Evolutionary conservation across 768 basidiomycete species (phyloP).

Genomic region (Neoboletus brunneissimus): DNA sequence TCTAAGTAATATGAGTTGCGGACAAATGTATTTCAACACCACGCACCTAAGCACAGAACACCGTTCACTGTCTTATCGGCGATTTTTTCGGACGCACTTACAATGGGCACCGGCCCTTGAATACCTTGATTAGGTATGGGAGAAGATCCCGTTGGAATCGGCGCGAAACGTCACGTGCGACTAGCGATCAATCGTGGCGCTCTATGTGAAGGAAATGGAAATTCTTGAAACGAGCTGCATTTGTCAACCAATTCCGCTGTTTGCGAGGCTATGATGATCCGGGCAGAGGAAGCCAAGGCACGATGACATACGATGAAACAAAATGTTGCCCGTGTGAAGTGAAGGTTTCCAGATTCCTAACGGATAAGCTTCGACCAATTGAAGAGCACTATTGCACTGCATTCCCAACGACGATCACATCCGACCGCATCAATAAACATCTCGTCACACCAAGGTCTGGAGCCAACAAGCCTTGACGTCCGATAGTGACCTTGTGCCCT

Average conservation of each 20-base stretch:
- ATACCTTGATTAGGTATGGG: neutral
- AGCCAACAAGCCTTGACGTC: neutral
- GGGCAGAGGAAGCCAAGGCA: neutral
- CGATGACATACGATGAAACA: constrained; percentile 2
- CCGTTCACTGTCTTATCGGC: neutral
- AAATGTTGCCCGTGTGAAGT: neutral
- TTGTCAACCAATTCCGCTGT: neutral
- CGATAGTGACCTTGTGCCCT: neutral
- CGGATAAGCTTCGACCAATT: neutral
- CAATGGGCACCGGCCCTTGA: neutral
- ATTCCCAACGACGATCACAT: neutral
- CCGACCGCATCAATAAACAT: neutral
- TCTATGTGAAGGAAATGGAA: neutral
- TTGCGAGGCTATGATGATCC: neutral
- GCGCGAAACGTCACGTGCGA: constrained; percentile 2
- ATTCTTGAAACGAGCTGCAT: neutral
- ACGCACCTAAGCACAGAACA: neutral
- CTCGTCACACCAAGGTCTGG: neutral
- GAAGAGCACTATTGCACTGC: neutral
- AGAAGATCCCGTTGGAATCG: neutral
- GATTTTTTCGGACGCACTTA: neutral
- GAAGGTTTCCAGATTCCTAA: neutral
- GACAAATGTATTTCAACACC: neutral
- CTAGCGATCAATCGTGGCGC: neutral
- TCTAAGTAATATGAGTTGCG: neutral